Evolutionary conservation across 352 stramenopile genomes (phyloP).

Genomic region (Phytophthora palmivora): DNA sequence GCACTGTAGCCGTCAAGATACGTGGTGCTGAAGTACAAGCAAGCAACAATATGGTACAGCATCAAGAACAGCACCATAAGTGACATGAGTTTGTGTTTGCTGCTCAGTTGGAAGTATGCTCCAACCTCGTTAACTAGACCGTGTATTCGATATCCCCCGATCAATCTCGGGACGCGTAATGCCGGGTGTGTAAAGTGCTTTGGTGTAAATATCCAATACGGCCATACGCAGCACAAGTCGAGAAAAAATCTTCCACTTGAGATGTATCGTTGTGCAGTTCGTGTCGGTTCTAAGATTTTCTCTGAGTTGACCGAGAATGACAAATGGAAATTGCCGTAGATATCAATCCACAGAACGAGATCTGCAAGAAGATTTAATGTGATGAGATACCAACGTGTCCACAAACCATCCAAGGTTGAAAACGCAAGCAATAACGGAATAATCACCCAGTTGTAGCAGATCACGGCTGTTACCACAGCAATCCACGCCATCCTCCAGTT

Average conservation of each 20-base stretch:
- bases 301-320: slow-evolving; percentile 58
- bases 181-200: slow-evolving; percentile 13
- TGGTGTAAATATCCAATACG: slow-evolving; percentile 47
- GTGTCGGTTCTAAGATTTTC: slow-evolving; percentile 46
- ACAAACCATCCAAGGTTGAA: slow-evolving; percentile 35
- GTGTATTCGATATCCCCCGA: slow-evolving; percentile 45
- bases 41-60: slow-evolving; percentile 64
- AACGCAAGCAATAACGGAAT: slow-evolving; percentile 63
- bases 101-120: slow-evolving; percentile 49
- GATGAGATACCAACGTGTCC: slow-evolving; percentile 35
- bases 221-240: slow-evolving; percentile 43
- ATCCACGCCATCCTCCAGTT: slow-evolving; percentile 56
- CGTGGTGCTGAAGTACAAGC: slow-evolving; percentile 59
- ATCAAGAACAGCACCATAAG: slow-evolving; percentile 51
- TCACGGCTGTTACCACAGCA: slow-evolving; percentile 40
- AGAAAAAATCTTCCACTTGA: slow-evolving; percentile 42
- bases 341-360: slow-evolving; percentile 48
- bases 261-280: slow-evolving; percentile 47
- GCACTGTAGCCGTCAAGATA: slow-evolving; percentile 52
- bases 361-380: slow-evolving; percentile 42
- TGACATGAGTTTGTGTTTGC: slow-evolving; percentile 46
- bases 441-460: slow-evolving; percentile 65
- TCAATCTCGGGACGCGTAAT: slow-evolving; percentile 41
- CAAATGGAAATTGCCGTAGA: slow-evolving; percentile 59
- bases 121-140: slow-evolving; percentile 48